Percentiles rank a stretch among this genome's conserved stretches.
Evolutionary conservation across 2,329 filamentous ascomycete species (phyloP).

Genomic region (Aureobasidium lini): DNA sequence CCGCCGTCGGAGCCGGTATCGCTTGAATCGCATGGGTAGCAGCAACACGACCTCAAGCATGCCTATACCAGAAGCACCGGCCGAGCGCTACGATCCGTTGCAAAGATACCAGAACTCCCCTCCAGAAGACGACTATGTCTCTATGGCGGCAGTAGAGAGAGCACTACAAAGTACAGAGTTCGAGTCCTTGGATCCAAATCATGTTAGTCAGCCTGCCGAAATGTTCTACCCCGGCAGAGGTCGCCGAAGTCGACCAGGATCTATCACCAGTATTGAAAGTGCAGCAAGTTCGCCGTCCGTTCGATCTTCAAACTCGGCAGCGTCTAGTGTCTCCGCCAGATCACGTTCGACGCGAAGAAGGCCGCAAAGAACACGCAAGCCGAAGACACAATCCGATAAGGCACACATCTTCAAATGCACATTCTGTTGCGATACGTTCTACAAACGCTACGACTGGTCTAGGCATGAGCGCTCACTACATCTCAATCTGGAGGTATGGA

Average conservation of each 20-base stretch:
- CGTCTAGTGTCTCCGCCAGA: slow-evolving; percentile 2
- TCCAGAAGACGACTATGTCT: slow-evolving; percentile 61
- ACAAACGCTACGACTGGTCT: slow-evolving; percentile 53
- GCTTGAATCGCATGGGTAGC: not conserved
- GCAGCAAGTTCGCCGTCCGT: slow-evolving; percentile 1
- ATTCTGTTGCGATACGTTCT: slow-evolving; percentile 50
- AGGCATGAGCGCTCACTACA: slow-evolving; percentile 60
- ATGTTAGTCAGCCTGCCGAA: not conserved
- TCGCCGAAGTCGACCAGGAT: slow-evolving; percentile 4
- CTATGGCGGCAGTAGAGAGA: slow-evolving; percentile 55
- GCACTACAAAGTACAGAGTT: slow-evolving; percentile 36
- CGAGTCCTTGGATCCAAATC: not conserved
- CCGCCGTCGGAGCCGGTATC: slow-evolving; percentile 4
- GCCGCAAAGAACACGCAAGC: slow-evolving; percentile 1
- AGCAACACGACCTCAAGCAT: not conserved
- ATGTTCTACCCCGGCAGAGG: not conserved
- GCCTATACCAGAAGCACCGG: not conserved
- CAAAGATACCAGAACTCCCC: slow-evolving; percentile 62
- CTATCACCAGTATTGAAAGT: not conserved
- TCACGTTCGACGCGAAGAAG: not conserved
- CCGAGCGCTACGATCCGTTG: slow-evolving; percentile 27
- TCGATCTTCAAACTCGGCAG: not conserved
- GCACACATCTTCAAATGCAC: slow-evolving; percentile 50
- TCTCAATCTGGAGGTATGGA: slow-evolving; percentile 58
- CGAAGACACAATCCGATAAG: slow-evolving; percentile 19